Conservation (phyloP, 2,329 filamentous ascomycete genomes). For the Calonectria leucothoes region DNA sequence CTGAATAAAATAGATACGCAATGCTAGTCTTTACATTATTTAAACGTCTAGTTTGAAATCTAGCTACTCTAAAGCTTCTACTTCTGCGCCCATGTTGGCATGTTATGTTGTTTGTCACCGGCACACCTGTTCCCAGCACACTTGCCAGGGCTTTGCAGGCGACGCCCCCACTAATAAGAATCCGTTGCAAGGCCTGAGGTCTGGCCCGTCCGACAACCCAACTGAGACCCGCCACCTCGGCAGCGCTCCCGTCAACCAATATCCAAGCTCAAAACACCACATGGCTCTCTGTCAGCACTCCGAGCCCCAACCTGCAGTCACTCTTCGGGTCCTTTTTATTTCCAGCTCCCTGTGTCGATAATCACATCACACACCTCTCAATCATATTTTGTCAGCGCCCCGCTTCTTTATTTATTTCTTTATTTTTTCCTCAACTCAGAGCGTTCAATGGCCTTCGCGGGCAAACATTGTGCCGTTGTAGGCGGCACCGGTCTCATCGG, state of each 20-base stretch:
- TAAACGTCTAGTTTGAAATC: background rate
- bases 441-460: constrained; percentile 49
- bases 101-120: too few species aligned
- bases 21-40: background rate
- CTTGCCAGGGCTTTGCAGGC: background rate
- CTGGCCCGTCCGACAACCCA: background rate
- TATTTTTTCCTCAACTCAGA: background rate
- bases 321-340: background rate
- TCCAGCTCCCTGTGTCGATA: constrained; percentile 1
- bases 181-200: background rate
- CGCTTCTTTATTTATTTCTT: too few species aligned
- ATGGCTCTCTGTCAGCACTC: constrained; percentile 9
- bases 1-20: background rate
- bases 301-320: background rate
- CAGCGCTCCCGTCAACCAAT: background rate
- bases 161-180: constrained; percentile 2
- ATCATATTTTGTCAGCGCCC: background rate
- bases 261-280: background rate
- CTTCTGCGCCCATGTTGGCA: background rate
- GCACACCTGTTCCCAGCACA: background rate
- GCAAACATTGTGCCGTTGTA: constrained; percentile 71
- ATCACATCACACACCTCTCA: background rate
- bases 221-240: background rate
- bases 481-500: constrained; percentile 80
- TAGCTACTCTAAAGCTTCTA: background rate